These are phyloP conservation scores for Trypanosoma lewisi DNA, from an alignment of 208 protist genomes.

Conservation along the genomic window DNA sequence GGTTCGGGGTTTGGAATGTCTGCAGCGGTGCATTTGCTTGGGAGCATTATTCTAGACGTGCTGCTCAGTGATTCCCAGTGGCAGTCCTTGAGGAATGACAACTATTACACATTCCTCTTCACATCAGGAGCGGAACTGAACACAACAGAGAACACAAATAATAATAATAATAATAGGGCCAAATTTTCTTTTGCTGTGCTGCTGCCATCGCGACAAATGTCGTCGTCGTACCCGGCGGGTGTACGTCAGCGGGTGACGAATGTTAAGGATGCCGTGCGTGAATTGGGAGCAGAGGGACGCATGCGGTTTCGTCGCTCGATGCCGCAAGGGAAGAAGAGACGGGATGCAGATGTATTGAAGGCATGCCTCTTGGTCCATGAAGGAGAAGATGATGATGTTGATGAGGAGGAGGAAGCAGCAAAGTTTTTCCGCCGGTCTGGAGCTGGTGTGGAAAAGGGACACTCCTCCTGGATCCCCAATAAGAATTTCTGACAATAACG, in stretches of 20 bases:
- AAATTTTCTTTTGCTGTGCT: constrained; percentile 12
- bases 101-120: constrained; percentile 25
- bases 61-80: constrained; percentile 16
- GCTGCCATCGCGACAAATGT: constrained; percentile 25
- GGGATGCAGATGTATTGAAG: constrained; percentile 1
- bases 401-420: constrained; percentile 5
- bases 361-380: background rate
- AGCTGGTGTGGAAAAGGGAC: background rate
- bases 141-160: background rate
- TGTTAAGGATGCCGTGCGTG: constrained; percentile 24
- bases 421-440: background rate
- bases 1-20: background rate
- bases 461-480: background rate
- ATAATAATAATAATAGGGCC: too few species aligned
- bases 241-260: constrained; percentile 30
- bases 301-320: constrained; percentile 9
- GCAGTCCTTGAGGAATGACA: constrained; percentile 9
- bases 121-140: background rate
- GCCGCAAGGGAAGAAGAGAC: background rate
- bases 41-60: constrained; percentile 28
- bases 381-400: constrained; percentile 3
- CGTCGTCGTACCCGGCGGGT: constrained; percentile 18
- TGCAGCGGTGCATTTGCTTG: constrained; percentile 11
- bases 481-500: too few species aligned
- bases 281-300: constrained; percentile 21